Evolutionary conservation across 129 eudicot species (phyloP), one percentile per base, ranked within the genome.

Genomic region (Flaveria sonorensis): DNA sequence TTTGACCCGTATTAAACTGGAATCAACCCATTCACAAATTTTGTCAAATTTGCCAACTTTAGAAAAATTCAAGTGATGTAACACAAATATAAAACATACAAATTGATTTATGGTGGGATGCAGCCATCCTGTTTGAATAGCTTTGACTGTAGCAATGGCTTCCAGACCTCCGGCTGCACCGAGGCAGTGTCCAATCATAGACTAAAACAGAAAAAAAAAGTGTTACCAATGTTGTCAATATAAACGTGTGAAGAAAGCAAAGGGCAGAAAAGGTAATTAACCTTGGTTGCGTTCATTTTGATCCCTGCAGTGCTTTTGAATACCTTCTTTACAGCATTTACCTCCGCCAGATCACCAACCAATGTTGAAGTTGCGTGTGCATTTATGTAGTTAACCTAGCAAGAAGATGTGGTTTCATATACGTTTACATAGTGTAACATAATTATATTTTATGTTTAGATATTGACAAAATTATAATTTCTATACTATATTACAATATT

Each of bases 131-230:
- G 97, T 90, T 39, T 91, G 88, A 65, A 89, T 82, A 80, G 97
- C 98, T 86, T 90, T 93, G 42, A 93, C 75, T 2, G 91, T 82
- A 23, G 97, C 98, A 32, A 93, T 93, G 75, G 98, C 98, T 89
- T 93, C 98, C 79, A 93, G 63, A 75, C 98, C 96, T 60, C 98
- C 98, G 18, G 96, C 98, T 83, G 98, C 98, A 81, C 98, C 98
- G 51, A 93, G 89, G 83, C 95, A 93, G 84, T 93, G 98, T 59
- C 98, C 98, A 53, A 93, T 93, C 98, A 93, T 93, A 43, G 98
- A 93, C 98, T 93, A 86, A 81, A 59, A n/a, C n/a, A n/a, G 19
- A 61, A 71, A 6, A 55, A 18, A 36, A 52, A 0, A 9, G 60
- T 52, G 43, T 56, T 8, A 69, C 3, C 36, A 21, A 57, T 43